Conservation (phyloP, 2,329 filamentous ascomycete species). For the Lasiodiplodia sp. region DNA sequence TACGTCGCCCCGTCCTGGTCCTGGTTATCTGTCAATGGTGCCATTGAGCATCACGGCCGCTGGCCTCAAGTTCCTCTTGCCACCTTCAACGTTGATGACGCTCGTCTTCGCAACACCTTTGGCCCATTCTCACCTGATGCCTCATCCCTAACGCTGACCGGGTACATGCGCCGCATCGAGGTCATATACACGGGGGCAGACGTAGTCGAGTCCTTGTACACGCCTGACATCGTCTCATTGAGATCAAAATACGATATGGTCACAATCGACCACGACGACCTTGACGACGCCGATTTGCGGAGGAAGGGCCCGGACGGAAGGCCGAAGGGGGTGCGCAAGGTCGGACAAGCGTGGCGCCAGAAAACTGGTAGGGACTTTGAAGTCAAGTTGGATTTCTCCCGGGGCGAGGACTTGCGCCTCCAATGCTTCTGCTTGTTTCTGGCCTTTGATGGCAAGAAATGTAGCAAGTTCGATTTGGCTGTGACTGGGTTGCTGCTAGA, state of each 20-base stretch:
- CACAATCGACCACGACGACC: background rate
- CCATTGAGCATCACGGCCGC: background rate
- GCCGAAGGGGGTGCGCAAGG: background rate
- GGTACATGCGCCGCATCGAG: background rate
- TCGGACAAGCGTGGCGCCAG: background rate
- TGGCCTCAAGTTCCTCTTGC: background rate
- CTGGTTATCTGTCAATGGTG: background rate
- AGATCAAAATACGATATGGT: background rate
- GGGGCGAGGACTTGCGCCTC: background rate
- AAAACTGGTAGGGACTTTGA: background rate
- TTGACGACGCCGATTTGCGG: background rate
- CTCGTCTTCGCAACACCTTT: background rate
- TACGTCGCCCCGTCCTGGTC: background rate
- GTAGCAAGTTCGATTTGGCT: background rate
- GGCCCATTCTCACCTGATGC: background rate
- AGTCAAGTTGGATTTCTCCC: background rate
- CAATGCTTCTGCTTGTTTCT: background rate
- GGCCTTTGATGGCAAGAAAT: background rate
- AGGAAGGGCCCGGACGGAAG: background rate
- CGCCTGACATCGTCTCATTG: background rate
- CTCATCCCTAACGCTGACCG: background rate
- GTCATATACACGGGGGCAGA: background rate
- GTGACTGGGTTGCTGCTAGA: background rate
- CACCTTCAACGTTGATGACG: background rate
- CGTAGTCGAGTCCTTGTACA: background rate